These are phyloP conservation scores for Racocetra persica DNA, from an alignment of 371 early-diverging fungal genomes.

Conservation along the genomic window DNA sequence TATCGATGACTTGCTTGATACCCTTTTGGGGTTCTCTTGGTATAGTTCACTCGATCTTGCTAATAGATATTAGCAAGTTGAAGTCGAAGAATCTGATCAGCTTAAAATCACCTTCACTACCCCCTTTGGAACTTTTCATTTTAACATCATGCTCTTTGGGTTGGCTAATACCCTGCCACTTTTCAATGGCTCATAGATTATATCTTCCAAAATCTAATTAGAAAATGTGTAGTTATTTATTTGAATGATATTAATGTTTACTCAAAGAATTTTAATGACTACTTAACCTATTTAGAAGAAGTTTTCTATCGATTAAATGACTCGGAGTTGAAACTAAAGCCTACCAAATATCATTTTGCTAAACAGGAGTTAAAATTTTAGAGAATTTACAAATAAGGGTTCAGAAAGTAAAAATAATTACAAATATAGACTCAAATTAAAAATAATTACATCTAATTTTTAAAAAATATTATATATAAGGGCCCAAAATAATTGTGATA, in stretches of 20 bases:
- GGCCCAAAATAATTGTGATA: no score
- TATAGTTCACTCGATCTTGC: no score
- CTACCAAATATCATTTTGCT: constrained; percentile 42
- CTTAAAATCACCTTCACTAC: constrained; percentile 21
- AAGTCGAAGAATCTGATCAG: constrained; percentile 32
- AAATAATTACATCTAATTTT: no score
- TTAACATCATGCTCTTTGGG: constrained; percentile 58
- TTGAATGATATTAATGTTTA: neutral
- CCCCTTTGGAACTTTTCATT: constrained; percentile 50
- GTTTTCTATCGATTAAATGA: constrained; percentile 51
- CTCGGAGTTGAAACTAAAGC: neutral
- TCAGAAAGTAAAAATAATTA: no score
- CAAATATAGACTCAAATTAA: no score
- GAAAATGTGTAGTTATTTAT: neutral
- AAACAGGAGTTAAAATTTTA: no score
- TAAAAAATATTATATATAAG: no score
- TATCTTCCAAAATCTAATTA: neutral
- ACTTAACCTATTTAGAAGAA: neutral
- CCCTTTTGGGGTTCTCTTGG: constrained; percentile 50
- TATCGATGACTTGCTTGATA: constrained; percentile 42
- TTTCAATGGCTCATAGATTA: constrained; percentile 44
- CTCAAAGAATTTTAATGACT: constrained; percentile 48
- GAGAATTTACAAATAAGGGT: no score
- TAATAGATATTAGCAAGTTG: constrained; percentile 57
- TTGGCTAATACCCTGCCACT: constrained; percentile 53